Evolutionary conservation across 345 rosid genomes (phyloP).

Genomic region (Hibiscus tridactylites): DNA sequence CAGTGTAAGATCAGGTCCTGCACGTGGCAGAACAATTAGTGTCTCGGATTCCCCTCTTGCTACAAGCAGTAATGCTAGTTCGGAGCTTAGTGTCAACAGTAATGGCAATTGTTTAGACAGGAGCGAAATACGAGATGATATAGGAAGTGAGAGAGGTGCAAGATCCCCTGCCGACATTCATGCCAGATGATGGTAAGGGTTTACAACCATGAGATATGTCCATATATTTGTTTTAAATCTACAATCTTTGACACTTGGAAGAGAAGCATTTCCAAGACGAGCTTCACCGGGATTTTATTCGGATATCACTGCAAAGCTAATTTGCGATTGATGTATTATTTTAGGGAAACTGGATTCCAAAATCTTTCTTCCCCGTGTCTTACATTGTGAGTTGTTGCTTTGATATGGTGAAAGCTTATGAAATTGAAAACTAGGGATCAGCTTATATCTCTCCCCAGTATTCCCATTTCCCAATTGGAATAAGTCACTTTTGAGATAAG

Average conservation of each 20-base stretch:
- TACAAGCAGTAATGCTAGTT: constrained; percentile 94
- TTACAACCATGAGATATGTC: background rate
- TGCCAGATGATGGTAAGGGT: constrained; percentile 42
- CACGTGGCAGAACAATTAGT: constrained; percentile 54
- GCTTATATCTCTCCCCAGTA: too few relatives aligned
- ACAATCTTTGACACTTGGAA: constrained; percentile 14
- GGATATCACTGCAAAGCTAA: constrained; percentile 24
- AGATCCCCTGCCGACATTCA: constrained; percentile 52
- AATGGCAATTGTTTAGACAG: constrained; percentile 55
- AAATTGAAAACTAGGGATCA: background rate
- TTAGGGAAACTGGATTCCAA: constrained; percentile 17
- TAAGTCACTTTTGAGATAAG: too few relatives aligned
- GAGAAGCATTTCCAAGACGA: constrained; percentile 14
- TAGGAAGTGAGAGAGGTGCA: constrained; percentile 56
- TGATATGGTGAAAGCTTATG: background rate
- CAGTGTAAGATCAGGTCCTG: constrained; percentile 82
- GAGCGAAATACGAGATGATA: constrained; percentile 52
- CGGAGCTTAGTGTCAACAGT: constrained; percentile 76
- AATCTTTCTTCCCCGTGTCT: too few relatives aligned
- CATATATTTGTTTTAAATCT: constrained; percentile 16
- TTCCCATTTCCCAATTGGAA: too few relatives aligned
- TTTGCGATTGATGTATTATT: constrained; percentile 19
- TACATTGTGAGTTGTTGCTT: constrained; percentile 15
- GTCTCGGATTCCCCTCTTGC: constrained; percentile 94
- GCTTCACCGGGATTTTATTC: constrained; percentile 12